Percentiles rank a stretch among this genome's conserved stretches.
Conservation (phyloP, 1,139 yeast species). For the Blastobotrys ciferrii region DNA sequence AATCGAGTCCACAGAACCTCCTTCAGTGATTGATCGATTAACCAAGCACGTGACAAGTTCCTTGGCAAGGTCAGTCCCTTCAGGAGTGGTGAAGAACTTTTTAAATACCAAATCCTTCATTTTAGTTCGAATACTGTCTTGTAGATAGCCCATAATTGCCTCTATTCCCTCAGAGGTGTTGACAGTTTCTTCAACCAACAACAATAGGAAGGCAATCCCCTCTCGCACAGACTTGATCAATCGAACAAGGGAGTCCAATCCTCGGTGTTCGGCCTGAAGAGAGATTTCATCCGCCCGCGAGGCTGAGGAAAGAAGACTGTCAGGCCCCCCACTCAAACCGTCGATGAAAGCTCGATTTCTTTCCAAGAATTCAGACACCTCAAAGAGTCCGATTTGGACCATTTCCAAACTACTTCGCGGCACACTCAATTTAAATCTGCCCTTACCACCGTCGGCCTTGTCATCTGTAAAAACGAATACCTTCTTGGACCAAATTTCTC, state of each 20-base stretch:
- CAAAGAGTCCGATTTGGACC: conserved; percentile 35
- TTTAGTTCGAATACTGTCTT: conserved; percentile 64
- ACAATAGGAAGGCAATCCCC: conserved; percentile 81
- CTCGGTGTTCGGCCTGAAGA: conserved; percentile 87
- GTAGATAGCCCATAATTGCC: conserved; percentile 68
- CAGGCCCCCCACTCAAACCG: conserved; percentile 41
- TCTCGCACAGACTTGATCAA: conserved; percentile 80
- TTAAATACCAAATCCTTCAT: conserved; percentile 66
- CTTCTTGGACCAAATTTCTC: conserved; percentile 73
- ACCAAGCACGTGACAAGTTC: conserved; percentile 87
- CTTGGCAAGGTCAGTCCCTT: conserved; percentile 68
- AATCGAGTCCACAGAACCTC: conserved; percentile 90
- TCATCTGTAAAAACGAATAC: conserved; percentile 50
- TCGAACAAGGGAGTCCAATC: conserved; percentile 73
- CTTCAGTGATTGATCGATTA: conserved; percentile 81
- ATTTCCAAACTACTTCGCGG: conserved; percentile 28
- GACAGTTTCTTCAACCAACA: conserved; percentile 72
- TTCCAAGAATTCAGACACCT: conserved; percentile 39
- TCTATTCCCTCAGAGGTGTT: conserved; percentile 44
- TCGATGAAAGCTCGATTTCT: conserved; percentile 42
- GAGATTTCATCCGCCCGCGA: conserved; percentile 54
- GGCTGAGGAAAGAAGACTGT: conserved; percentile 24
- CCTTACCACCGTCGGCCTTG: conserved; percentile 9
- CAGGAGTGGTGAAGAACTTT: conserved; percentile 67
- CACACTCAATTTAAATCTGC: conserved; percentile 12